Evolutionary conservation across 441 rosid genomes (phyloP), one percentile per base, ranked within the genome.

Genomic region (Aquilaria agallochum): DNA sequence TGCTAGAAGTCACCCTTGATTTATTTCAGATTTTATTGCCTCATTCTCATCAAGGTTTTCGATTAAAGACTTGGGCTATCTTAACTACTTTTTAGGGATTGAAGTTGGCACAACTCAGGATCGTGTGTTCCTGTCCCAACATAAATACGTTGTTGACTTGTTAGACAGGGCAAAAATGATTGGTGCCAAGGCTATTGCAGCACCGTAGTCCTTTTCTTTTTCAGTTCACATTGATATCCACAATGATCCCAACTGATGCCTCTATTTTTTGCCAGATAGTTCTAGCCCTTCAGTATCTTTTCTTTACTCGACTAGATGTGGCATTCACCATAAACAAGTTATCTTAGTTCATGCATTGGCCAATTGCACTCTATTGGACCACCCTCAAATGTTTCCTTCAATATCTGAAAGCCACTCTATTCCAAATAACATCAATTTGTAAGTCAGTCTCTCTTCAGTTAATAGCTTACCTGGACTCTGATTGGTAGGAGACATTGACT

Each of bases 61-160:
- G 1, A 7, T 9, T 20, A 20, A 20, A 20, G 27, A 20, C 27
- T 20, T 20, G 27, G 27, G 27, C 27, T 20, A 1, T 20, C 46
- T 62, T 0, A 11, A 20, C 2, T 62, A 62, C 10, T 68, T 56
- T 13, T 55, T 68, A 8, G 68, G 67, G 3, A 20, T 68, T 1
- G 54, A 68, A 9, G 63, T 54, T 20, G 27, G 27, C 27, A 20
- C 27, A 20, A 20, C 27, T 20, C 2, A 32, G 13, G 12, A 33
- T 1, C 0, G 1, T 0, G 2, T 62, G 4, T 36, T 56, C 11
- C 36, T 68, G 0, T 54, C 48, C 0, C 53, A 68, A 14, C 52
- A n/a, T 0, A 51, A 50, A 20, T 67, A 67, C 12, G 50, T 54
- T 46, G 2, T 1, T 1, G 65, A 60, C 34, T 36, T 66, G 0